A percentile compares a stretch with the other conserved stretches of the same genome.
Conservation (phyloP, 148 eudicot species). For the Dianthus caryophyllus region DNA sequence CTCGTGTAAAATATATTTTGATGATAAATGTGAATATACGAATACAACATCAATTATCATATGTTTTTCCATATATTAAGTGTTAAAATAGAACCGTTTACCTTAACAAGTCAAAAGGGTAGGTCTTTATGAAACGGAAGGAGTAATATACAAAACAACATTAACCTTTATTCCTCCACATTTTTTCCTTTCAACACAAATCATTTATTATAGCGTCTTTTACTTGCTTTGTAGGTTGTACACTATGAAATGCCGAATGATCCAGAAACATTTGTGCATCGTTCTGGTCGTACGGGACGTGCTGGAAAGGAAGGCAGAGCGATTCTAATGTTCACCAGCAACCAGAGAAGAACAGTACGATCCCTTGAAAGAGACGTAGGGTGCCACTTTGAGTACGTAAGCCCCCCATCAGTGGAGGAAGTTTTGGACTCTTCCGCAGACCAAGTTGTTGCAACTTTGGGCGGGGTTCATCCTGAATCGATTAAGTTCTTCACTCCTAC, state of each 20-base stretch:
- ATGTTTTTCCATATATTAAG: too few species aligned
- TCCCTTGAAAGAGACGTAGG: constrained; percentile 92
- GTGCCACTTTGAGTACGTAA: constrained; percentile 64
- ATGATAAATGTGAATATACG: too few species aligned
- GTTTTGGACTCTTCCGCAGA: constrained; percentile 77
- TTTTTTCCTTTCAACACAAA: background rate
- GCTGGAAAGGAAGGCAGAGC: constrained; percentile 90
- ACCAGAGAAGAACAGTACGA: constrained; percentile 73
- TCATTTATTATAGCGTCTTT: background rate
- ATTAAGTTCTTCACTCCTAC: constrained; percentile 78
- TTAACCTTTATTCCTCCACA: background rate
- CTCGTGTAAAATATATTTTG: too few species aligned
- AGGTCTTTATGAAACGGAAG: too few species aligned
- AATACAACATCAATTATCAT: too few species aligned
- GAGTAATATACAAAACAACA: background rate
- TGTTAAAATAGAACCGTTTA: too few species aligned
- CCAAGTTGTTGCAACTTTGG: constrained; percentile 79
- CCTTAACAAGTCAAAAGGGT: too few species aligned
- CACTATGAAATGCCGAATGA: constrained; percentile 97
- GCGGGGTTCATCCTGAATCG: constrained; percentile 84
- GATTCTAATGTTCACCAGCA: constrained; percentile 67
- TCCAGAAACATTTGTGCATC: constrained; percentile 96
- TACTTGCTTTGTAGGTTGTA: constrained; percentile 49
- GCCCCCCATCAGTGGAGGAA: constrained; percentile 73
- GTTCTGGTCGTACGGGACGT: constrained; percentile 98